phyloP scores from a whole-genome alignment of 1,139 yeast genomes.

The Yamadazyma taylorii region DNA sequence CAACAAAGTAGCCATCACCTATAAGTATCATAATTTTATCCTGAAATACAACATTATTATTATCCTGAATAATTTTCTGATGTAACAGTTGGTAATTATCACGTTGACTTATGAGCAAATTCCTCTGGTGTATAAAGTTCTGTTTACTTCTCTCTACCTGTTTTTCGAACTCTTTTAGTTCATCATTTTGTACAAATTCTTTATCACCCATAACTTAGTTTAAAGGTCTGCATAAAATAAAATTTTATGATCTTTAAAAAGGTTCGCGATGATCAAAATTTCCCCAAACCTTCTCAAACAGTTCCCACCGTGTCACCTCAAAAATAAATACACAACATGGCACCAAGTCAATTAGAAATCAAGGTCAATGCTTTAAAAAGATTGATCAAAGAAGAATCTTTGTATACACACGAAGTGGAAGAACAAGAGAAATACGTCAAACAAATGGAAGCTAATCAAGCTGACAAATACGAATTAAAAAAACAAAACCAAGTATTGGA shows the following conservation, averaged over 20 bases:
- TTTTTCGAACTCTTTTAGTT: background rate
- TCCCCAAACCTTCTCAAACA: no score
- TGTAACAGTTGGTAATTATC: constrained; percentile 10
- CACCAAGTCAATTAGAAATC: constrained; percentile 76
- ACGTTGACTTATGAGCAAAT: constrained; percentile 11
- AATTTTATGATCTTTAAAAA: no score
- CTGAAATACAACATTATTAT: background rate
- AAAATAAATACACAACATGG: no score
- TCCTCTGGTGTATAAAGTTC: constrained; percentile 10
- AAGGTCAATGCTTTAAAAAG: constrained; percentile 74
- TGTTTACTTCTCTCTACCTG: background rate
- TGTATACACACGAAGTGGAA: constrained; percentile 62
- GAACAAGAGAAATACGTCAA: constrained; percentile 58
- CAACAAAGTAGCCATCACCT: constrained; percentile 64
- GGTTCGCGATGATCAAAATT: constrained; percentile 1
- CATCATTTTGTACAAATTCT: background rate
- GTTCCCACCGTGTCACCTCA: no score
- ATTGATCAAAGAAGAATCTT: constrained; percentile 66
- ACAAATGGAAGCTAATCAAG: constrained; percentile 40
- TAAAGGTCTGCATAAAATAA: no score
- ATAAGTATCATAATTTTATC: constrained; percentile 42
- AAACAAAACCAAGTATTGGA: constrained; percentile 62
- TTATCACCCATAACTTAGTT: constrained; percentile 44
- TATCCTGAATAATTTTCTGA: constrained; percentile 1
- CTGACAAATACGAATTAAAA: constrained; percentile 72